phyloP scores from a whole-genome alignment of 2,329 filamentous ascomycete species.

The Elsinoe arachidis region DNA sequence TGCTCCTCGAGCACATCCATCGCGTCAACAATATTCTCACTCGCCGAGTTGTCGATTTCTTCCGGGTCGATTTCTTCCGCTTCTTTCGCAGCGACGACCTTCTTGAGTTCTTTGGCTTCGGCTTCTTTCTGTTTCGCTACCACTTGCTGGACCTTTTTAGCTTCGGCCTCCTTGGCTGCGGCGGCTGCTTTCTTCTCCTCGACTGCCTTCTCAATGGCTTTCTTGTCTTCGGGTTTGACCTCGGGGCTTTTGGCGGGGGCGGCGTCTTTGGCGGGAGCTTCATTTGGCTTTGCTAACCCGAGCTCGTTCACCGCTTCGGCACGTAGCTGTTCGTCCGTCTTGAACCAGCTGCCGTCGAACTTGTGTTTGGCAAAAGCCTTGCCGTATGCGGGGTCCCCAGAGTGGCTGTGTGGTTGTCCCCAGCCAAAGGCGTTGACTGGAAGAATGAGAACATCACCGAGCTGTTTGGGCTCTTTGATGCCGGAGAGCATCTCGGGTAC shows the following conservation, averaged over 20 bases:
- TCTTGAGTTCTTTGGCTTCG: background rate
- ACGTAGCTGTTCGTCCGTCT: background rate
- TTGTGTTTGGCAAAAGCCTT: conserved; percentile 37
- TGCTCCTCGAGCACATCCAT: background rate
- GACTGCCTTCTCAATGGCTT: background rate
- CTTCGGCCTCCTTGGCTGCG: background rate
- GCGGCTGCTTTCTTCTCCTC: background rate
- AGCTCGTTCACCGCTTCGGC: background rate
- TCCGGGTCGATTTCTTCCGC: background rate
- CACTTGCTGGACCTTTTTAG: too few species aligned
- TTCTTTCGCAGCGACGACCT: background rate
- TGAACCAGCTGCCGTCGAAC: conserved; percentile 1
- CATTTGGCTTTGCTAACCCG: background rate
- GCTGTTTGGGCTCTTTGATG: conserved; percentile 14
- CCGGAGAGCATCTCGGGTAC: conserved; percentile 44
- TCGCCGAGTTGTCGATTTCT: background rate
- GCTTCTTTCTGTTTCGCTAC: background rate
- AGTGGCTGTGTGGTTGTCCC: conserved; percentile 64
- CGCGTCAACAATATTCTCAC: background rate
- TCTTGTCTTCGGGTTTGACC: background rate
- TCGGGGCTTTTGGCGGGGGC: conserved; percentile 10
- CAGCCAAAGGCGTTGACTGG: conserved; percentile 36
- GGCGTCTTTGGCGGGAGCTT: background rate
- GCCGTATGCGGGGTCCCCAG: conserved; percentile 53
- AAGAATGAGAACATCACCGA: conserved; percentile 19